phyloP scores from a whole-genome alignment of 352 stramenopile genomes.

The Aphanomyces astaci region DNA sequence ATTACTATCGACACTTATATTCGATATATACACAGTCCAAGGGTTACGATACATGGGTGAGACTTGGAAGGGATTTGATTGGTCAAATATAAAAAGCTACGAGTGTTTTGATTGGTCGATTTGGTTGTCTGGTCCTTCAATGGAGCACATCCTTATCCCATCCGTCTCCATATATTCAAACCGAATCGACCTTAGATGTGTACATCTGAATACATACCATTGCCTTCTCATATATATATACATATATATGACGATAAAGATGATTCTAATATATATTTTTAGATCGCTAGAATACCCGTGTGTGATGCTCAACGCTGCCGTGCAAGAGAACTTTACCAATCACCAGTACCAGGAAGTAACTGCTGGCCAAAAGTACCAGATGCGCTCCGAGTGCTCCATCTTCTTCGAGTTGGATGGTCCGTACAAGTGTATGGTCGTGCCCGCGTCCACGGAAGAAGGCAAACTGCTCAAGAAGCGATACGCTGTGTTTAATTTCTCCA shows the following conservation, averaged over 20 bases:
- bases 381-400: conserved; percentile 95
- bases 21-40: too few species aligned
- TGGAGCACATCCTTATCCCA: too few species aligned
- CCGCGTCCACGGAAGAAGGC: conserved; percentile 97
- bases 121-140: too few species aligned
- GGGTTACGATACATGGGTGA: too few species aligned
- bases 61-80: too few species aligned
- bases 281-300: conserved; percentile 96
- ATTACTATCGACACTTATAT: too few species aligned
- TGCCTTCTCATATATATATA: too few species aligned
- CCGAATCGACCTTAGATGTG: too few species aligned
- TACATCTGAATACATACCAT: too few species aligned
- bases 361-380: conserved; percentile 82
- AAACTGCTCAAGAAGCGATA: conserved; percentile 98
- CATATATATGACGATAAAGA: conserved; percentile 23
- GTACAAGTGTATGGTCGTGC: conserved; percentile 98
- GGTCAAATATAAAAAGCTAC: neutral
- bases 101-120: too few species aligned
- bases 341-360: conserved; percentile 86
- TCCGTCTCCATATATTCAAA: too few species aligned
- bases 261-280: conserved; percentile 16
- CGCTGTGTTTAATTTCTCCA: conserved; percentile 81
- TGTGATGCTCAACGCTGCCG: conserved; percentile 98
- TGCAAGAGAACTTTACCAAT: conserved; percentile 98
- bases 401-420: conserved; percentile 99